Base-by-base conservation (phyloP, 2,329 filamentous ascomycete genomes). In the Lithohypha guttulata region DNA sequence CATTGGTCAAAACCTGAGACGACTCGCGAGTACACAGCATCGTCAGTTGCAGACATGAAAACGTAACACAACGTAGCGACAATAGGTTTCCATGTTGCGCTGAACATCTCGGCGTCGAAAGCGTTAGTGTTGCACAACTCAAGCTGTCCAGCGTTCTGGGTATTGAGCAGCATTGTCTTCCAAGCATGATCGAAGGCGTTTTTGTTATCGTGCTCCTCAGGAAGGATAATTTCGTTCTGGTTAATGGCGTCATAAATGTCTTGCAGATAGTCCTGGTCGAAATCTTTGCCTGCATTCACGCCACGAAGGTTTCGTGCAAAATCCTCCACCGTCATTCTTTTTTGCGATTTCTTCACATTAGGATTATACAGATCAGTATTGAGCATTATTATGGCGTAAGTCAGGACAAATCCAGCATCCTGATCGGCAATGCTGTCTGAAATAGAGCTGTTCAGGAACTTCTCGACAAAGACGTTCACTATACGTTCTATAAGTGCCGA, bases 351-450 rank as follows among this genome's bases (percentile, higher is more conserved):
- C 51, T 77, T 86, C 46, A 96, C 61, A 51, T 95, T 96, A 0
- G 86, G 87, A 54, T 93, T 98, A 59, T 96, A 91, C 53, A 93
- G 82, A 56, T 98, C 91, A 1, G 89, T 95, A 55, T 98, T 98
- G 41, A 98, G 68, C 76, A 98, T 86, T 59, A 98, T 94, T 53
- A 95, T 93, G 25, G 87, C 91, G 57, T 98, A 98, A 0, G 84
- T 89, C 36, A 98, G 68, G 33, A 98, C 77, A 54, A 84, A 98
- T 15, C 91, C 79, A 6, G 86, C 78, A 58, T 98, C 91, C 51
- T 84, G 81, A 54, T 93, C 79, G 5, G 79, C 81, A 46, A 96
- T 78, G 15, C 79, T 81, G 39, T 81, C 74, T 1, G 83, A 80
- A 18, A 76, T 71, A 4, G 73, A 75, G 43, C 75, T 76, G 6